These are phyloP conservation scores for Periconia digitata DNA, from an alignment of 2,329 filamentous ascomycete species.

Conservation along the genomic window DNA sequence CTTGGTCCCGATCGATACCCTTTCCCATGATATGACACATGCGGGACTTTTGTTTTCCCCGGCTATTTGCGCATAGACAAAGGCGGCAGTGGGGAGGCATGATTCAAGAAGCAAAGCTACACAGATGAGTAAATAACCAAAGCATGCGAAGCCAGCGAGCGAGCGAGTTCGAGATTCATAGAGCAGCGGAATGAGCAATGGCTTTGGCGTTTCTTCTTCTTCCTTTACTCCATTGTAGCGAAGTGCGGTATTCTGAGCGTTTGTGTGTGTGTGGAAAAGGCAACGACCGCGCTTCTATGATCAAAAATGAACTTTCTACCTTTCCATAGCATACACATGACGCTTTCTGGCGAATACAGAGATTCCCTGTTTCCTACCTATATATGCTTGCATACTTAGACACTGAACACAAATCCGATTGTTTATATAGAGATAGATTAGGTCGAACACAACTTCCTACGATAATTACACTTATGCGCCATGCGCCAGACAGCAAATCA, in stretches of 20 bases:
- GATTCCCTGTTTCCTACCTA: too few relatives aligned
- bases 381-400: too few relatives aligned
- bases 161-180: neutral
- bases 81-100: neutral
- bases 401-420: too few relatives aligned
- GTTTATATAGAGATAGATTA: too few relatives aligned
- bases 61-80: neutral
- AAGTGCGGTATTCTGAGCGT: neutral
- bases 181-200: neutral
- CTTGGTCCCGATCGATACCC: constrained; percentile 35
- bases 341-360: too few relatives aligned
- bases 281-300: neutral
- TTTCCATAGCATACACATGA: too few relatives aligned
- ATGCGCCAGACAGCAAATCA: too few relatives aligned
- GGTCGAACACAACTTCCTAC: too few relatives aligned
- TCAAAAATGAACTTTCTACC: neutral
- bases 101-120: neutral
- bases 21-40: constrained; percentile 16
- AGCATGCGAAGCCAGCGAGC: neutral
- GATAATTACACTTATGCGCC: too few relatives aligned
- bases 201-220: neutral
- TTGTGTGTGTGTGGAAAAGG: neutral
- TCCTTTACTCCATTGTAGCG: neutral
- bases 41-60: constrained; percentile 1
- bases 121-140: neutral